Percentiles rank a stretch among this genome's conserved stretches.
phyloP scores from a whole-genome alignment of 83 land plant genomes.

The Diphasiastrum complanatum region DNA sequence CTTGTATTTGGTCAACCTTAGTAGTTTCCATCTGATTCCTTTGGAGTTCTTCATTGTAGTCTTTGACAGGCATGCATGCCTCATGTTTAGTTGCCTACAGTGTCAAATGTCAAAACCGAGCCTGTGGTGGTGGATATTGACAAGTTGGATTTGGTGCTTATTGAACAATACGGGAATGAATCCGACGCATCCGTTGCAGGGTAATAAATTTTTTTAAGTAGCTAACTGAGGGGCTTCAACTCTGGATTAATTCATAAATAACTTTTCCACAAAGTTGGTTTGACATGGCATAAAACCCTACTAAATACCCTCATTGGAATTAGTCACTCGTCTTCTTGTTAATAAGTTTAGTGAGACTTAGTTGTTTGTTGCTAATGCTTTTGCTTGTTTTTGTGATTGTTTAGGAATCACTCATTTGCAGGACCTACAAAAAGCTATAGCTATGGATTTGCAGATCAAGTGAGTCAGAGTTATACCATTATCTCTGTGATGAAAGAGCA shows the following conservation, averaged over 20 bases:
- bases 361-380: conserved; percentile 2
- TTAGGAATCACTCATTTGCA: conserved; percentile 40
- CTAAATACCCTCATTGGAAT: not conserved
- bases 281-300: too few relatives aligned
- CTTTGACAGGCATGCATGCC: too few relatives aligned
- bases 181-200: conserved; percentile 8
- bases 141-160: conserved; percentile 78
- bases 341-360: not conserved
- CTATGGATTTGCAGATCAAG: conserved; percentile 99
- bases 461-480: too few relatives aligned
- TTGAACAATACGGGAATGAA: conserved; percentile 60
- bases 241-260: too few relatives aligned
- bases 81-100: conserved; percentile 69
- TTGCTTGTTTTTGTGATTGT: conserved; percentile 8
- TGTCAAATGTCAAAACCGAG: conserved; percentile 88
- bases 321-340: not conserved
- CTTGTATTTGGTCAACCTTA: too few relatives aligned
- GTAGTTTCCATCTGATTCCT: too few relatives aligned
- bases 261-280: too few relatives aligned
- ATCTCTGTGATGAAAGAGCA: too few relatives aligned
- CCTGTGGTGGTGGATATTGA: conserved; percentile 86
- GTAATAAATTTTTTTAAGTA: not conserved
- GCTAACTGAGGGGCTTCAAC: too few relatives aligned
- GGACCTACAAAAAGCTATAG: conserved; percentile 64
- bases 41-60: too few relatives aligned